These are phyloP conservation scores for Saccharomyces paradoxus DNA, from an alignment of 805 yeast species.

Conservation along the genomic window DNA sequence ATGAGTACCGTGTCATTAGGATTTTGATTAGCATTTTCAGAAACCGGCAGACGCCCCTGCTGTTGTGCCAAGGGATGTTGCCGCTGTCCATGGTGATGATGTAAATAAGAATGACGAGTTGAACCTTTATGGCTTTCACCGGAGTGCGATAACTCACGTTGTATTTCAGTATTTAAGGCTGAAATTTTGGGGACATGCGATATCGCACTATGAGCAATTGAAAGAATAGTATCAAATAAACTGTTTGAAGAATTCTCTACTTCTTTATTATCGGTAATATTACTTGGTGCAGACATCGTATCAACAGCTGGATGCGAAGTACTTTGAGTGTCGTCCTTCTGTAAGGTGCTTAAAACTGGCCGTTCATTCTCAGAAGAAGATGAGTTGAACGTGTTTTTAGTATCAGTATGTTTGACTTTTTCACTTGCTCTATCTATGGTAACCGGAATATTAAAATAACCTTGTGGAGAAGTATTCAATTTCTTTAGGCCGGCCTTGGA, in stretches of 20 bases:
- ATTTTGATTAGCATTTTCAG: constrained; percentile 1
- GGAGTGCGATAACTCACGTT: neutral
- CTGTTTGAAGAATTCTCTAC: constrained; percentile 23
- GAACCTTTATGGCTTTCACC: neutral
- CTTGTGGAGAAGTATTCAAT: constrained; percentile 6
- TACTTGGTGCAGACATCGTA: neutral
- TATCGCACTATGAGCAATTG: constrained; percentile 43
- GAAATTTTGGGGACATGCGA: constrained; percentile 19
- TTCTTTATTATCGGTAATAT: neutral
- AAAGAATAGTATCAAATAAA: constrained; percentile 36
- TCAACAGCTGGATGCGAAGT: neutral
- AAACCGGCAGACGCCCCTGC: neutral
- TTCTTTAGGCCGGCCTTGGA: constrained; percentile 15
- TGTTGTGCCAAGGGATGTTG: neutral
- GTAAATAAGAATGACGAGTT: neutral
- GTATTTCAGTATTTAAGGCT: neutral
- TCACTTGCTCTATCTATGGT: constrained; percentile 8
- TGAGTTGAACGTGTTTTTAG: neutral
- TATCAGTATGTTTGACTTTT: neutral
- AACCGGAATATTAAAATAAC: constrained; percentile 18
- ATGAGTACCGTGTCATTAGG: constrained; percentile 10
- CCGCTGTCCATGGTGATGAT: neutral
- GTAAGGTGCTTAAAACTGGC: neutral
- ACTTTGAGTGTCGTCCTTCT: neutral
- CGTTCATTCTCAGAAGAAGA: neutral